Base-by-base conservation (phyloP, 202 grass and related monocot genomes). In the Panicum virgatum region DNA sequence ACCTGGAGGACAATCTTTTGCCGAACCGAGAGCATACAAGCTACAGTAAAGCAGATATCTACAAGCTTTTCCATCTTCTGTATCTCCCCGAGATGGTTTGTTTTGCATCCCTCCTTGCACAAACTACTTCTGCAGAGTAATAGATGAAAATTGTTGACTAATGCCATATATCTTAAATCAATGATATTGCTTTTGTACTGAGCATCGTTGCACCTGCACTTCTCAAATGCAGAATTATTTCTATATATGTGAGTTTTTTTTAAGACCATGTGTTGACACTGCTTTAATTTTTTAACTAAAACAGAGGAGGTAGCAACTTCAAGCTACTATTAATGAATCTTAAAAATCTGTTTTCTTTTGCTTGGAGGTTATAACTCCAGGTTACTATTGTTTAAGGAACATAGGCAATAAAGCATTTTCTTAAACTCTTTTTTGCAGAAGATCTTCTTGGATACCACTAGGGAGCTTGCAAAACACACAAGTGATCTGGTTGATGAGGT, bases 401-500 rank as follows among this genome's bases (percentile, higher is more conserved):
- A 47, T 47, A 47, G 45, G 12, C 16, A 47, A 47, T 16, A 16
- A 47, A 15, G 45, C 45, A 0, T 16, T 47, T 47, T 47, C 4
- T 13, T 38, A 12, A 73, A 38, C 20, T 47, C 30, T 73, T 4
- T 29, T 58, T 43, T 53, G 66, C 83, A 85, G 75, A 85, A 79
- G 23, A 63, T 85, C 36, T 79, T 79, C 66, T 77, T 84, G 64
- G 73, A 78, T 45, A 69, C 73, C 1, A 60, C 47, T 60, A 77
- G 82, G 60, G 3, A 39, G 72, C 48, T 84, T 38, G 72, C 38
- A 19, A 44, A 56, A 19, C 63, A 39, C 50, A 84, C 62, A 13
- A 29, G 70, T 69, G 61, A 77, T 69, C 39, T 84, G 39, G 15
- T 84, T 1, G 73, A 77, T 77, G 82, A 84, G 42, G 5, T 77